Percentiles rank a stretch among this genome's conserved stretches.
Conservation (phyloP, 805 yeast genomes). For the Saccharomycopsis synnaedendra region DNA sequence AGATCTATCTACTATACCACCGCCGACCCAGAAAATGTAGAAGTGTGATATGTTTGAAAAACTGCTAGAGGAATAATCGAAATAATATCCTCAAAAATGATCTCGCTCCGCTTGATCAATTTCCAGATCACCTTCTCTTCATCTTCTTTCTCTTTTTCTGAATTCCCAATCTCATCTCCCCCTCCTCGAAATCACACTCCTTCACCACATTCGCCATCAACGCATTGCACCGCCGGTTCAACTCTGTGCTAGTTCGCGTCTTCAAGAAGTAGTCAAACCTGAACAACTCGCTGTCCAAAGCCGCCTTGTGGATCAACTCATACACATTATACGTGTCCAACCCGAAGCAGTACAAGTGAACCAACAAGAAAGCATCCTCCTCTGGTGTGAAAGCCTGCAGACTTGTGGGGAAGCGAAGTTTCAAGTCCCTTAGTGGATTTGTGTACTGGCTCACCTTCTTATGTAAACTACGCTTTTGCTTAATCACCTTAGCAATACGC, state of each 20-base stretch:
- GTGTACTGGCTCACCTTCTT: slow-evolving; percentile 59
- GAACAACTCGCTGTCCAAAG: slow-evolving; percentile 65
- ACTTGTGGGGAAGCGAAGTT: slow-evolving; percentile 60
- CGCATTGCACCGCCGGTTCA: slow-evolving; percentile 73
- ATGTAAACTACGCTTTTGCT: slow-evolving; percentile 72
- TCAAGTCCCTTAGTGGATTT: slow-evolving; percentile 73
- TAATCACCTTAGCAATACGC: slow-evolving; percentile 45
- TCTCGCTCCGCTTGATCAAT: too few relatives aligned
- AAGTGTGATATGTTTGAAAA: too few relatives aligned
- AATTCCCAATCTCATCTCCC: slow-evolving; percentile 1
- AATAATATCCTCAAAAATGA: too few relatives aligned
- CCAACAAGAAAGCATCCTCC: slow-evolving; percentile 80
- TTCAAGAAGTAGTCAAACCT: slow-evolving; percentile 82
- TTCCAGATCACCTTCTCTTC: neutral
- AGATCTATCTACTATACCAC: too few relatives aligned
- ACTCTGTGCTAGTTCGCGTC: slow-evolving; percentile 65
- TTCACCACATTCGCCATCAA: slow-evolving; percentile 62
- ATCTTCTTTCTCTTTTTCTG: slow-evolving; percentile 8
- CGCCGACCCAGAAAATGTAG: too few relatives aligned
- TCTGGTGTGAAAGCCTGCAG: slow-evolving; percentile 71
- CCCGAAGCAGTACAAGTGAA: slow-evolving; percentile 73
- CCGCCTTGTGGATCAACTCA: slow-evolving; percentile 66
- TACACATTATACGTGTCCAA: slow-evolving; percentile 68
- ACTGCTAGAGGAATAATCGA: too few relatives aligned
- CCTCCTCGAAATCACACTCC: slow-evolving; percentile 37